phyloP scores from a whole-genome alignment of 192 early-diverging fungal species.

The Backusella sp. region DNA sequence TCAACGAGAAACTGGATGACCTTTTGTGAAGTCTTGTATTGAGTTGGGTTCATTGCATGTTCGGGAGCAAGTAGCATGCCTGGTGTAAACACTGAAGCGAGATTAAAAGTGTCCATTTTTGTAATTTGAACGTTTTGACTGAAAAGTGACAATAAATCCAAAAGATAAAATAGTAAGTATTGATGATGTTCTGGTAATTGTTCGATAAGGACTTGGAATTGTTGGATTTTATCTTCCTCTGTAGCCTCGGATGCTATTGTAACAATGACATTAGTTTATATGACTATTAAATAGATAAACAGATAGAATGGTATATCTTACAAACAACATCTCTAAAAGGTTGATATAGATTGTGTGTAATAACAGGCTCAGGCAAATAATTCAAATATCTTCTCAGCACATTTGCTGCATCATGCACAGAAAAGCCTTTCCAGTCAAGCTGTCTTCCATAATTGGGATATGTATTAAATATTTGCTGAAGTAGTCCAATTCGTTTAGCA shows the following conservation, averaged over 20 bases:
- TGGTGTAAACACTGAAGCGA: slow-evolving; percentile 75
- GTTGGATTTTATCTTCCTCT: slow-evolving; percentile 32
- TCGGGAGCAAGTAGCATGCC: slow-evolving; percentile 68
- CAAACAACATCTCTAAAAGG: slow-evolving; percentile 61
- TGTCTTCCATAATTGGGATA: slow-evolving; percentile 60
- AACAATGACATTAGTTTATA: background rate
- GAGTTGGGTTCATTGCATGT: slow-evolving; percentile 65
- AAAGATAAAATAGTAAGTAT: slow-evolving; percentile 64
- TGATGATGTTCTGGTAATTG: slow-evolving; percentile 56
- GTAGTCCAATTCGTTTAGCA: slow-evolving; percentile 64
- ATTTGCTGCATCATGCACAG: slow-evolving; percentile 77
- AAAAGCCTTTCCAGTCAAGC: slow-evolving; percentile 64
- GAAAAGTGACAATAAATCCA: slow-evolving; percentile 60
- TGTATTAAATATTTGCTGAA: slow-evolving; percentile 70
- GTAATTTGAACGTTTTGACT: slow-evolving; percentile 48
- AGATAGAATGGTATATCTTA: slow-evolving; percentile 11
- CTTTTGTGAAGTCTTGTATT: slow-evolving; percentile 66
- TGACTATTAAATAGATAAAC: too few relatives aligned
- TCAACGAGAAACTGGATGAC: slow-evolving; percentile 74
- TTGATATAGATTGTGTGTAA: slow-evolving; percentile 60
- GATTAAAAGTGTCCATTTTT: slow-evolving; percentile 67
- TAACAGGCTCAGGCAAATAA: slow-evolving; percentile 69
- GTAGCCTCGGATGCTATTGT: slow-evolving; percentile 19
- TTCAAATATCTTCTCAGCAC: slow-evolving; percentile 69
- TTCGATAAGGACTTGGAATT: slow-evolving; percentile 56